Conservation (phyloP, 768 basidiomycete species). For the Rhodosporidiobolus odoratus region DNA sequence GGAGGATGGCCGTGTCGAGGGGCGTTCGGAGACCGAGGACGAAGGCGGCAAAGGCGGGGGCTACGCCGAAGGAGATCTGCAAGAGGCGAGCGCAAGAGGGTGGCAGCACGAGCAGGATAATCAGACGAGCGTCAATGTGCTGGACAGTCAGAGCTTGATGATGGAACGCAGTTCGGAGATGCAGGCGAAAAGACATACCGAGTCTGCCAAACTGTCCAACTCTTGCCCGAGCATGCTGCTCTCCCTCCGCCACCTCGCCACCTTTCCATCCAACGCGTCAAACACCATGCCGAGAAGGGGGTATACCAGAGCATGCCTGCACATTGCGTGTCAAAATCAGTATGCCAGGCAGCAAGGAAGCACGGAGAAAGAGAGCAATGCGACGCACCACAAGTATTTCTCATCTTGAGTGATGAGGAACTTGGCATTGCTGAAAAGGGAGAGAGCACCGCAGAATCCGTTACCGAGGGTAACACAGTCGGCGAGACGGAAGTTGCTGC, state of each 20-base stretch:
- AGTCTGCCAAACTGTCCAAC: conserved; percentile 90
- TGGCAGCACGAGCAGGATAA: neutral
- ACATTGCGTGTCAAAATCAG: no score
- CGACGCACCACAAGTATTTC: conserved; percentile 61
- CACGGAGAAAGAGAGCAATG: neutral
- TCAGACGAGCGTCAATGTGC: neutral
- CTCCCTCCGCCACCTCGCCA: conserved; percentile 93
- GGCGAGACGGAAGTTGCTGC: conserved; percentile 91
- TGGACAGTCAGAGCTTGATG: neutral
- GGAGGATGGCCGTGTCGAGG: conserved; percentile 78
- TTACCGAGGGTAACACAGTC: conserved; percentile 99
- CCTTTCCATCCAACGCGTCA: conserved; percentile 95
- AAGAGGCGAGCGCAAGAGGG: neutral
- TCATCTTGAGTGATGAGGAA: conserved; percentile 76
- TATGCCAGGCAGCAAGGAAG: neutral
- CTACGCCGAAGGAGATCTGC: conserved; percentile 96
- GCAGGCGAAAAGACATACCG: conserved; percentile 54
- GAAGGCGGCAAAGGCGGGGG: conserved; percentile 83
- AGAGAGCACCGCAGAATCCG: conserved; percentile 93
- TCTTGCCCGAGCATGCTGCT: conserved; percentile 95
- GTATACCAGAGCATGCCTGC: conserved; percentile 66
- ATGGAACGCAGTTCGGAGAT: neutral
- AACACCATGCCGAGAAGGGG: conserved; percentile 94
- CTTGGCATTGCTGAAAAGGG: conserved; percentile 84
- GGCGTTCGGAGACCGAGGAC: conserved; percentile 83